Evolutionary conservation across 2,329 filamentous ascomycete genomes (phyloP).

Genomic region (Daldinia sp.): DNA sequence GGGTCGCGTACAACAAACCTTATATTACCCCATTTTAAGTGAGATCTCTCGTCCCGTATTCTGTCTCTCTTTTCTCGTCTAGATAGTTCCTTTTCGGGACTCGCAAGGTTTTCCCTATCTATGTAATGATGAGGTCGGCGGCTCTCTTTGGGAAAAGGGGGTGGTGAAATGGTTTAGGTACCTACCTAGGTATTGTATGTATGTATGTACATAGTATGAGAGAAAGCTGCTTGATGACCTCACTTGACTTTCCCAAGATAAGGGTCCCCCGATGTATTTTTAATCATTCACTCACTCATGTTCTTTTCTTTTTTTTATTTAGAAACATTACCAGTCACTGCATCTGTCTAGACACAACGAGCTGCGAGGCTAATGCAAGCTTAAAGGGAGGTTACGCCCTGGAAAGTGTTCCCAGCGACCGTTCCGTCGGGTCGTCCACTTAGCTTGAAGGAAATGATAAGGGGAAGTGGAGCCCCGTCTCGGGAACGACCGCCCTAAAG

Average conservation of each 20-base stretch:
- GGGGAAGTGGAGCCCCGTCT: slow-evolving; percentile 33
- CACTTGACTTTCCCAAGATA: slow-evolving; percentile 21
- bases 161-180: background rate
- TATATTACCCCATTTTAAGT: slow-evolving; percentile 38
- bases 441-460: slow-evolving; percentile 28
- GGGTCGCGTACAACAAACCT: slow-evolving; percentile 41
- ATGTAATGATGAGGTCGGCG: background rate
- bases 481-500: slow-evolving; percentile 39
- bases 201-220: background rate
- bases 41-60: slow-evolving; percentile 27
- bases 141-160: background rate
- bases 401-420: slow-evolving; percentile 44
- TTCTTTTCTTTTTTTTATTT: slow-evolving; percentile 14
- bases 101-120: background rate
- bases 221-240: slow-evolving; percentile 24
- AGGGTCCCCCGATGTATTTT: slow-evolving; percentile 25
- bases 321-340: slow-evolving; percentile 41
- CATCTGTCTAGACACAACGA: slow-evolving; percentile 33
- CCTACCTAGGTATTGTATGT: too few species aligned
- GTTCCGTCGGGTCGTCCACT: slow-evolving; percentile 43
- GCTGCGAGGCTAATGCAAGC: slow-evolving; percentile 44
- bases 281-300: background rate
- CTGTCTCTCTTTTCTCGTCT: slow-evolving; percentile 19
- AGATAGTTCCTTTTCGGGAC: slow-evolving; percentile 1
- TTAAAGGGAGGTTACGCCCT: slow-evolving; percentile 42